phyloP scores from a whole-genome alignment of 2,329 filamentous ascomycete genomes.

The Cercospora beticola region DNA sequence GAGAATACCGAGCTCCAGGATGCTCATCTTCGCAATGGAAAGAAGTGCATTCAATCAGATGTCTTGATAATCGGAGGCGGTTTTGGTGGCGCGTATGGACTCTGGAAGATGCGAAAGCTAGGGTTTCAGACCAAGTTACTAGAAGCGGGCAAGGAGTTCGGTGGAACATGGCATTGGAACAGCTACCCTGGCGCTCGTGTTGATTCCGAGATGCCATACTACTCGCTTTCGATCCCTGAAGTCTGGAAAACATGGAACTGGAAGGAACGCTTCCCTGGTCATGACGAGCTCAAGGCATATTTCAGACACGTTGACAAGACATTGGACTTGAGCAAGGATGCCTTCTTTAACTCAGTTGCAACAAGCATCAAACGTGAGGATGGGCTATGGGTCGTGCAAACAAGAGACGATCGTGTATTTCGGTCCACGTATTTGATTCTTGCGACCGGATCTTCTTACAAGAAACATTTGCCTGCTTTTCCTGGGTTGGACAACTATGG shows the following conservation, averaged over 20 bases:
- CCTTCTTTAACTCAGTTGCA: background rate
- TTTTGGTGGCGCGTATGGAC: background rate
- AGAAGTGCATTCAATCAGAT: background rate
- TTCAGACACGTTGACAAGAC: background rate
- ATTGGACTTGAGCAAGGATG: background rate
- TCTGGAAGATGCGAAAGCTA: background rate
- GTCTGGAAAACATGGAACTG: conserved; percentile 50
- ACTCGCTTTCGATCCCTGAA: conserved; percentile 48
- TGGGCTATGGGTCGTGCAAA: background rate
- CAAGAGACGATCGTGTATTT: background rate
- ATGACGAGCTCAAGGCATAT: background rate
- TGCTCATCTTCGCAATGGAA: background rate
- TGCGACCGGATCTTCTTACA: background rate
- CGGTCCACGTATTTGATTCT: background rate
- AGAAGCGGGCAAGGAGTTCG: conserved; percentile 12
- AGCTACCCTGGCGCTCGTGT: conserved; percentile 45
- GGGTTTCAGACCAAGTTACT: background rate
- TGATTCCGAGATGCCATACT: conserved; percentile 48
- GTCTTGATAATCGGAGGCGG: background rate
- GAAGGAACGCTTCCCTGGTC: background rate
- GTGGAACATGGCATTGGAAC: conserved; percentile 41
- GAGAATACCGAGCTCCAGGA: background rate
- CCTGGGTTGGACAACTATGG: background rate
- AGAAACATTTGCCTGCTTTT: background rate
- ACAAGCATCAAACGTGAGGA: background rate